Percentiles rank a stretch among this genome's conserved stretches.
Conservation (phyloP, 228 moss, liverwort and hornwort species). For the Sphagnum fallax region DNA sequence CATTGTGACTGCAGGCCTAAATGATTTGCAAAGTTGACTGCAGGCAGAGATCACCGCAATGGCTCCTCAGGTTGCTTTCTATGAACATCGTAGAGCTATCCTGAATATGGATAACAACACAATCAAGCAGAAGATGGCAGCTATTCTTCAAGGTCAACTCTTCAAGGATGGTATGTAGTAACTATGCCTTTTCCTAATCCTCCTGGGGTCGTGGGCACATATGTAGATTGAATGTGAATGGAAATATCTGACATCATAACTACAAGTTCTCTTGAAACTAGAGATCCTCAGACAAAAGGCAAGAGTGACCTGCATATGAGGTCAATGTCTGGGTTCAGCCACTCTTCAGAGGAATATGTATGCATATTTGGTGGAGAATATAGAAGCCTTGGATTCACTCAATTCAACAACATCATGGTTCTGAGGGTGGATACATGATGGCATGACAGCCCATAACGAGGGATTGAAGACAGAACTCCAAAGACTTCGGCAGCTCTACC, state of each 20-base stretch:
- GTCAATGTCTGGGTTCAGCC: no score
- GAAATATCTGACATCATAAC: no score
- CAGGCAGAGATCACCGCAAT: slow-evolving; percentile 81
- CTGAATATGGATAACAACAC: slow-evolving; percentile 84
- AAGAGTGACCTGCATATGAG: no score
- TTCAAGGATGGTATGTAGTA: slow-evolving; percentile 75
- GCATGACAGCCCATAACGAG: slow-evolving; percentile 64
- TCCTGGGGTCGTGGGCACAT: no score
- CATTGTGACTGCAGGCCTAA: no score
- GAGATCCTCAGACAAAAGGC: no score
- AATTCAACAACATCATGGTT: no score
- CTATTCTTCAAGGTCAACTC: slow-evolving; percentile 67
- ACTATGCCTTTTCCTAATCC: background rate
- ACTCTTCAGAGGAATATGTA: no score
- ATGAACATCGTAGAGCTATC: slow-evolving; percentile 80
- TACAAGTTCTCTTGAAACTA: no score
- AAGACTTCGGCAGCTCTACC: slow-evolving; percentile 65
- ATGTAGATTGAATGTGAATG: no score
- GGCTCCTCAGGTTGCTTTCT: slow-evolving; percentile 81
- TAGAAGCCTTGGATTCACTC: no score
- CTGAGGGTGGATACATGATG: background rate
- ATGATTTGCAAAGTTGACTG: background rate
- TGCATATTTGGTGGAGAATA: no score
- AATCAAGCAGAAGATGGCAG: slow-evolving; percentile 85
- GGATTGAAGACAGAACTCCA: slow-evolving; percentile 81